Base-by-base conservation (phyloP, 1,284 basidiomycete species). In the Moesziomyces aphidis region DNA sequence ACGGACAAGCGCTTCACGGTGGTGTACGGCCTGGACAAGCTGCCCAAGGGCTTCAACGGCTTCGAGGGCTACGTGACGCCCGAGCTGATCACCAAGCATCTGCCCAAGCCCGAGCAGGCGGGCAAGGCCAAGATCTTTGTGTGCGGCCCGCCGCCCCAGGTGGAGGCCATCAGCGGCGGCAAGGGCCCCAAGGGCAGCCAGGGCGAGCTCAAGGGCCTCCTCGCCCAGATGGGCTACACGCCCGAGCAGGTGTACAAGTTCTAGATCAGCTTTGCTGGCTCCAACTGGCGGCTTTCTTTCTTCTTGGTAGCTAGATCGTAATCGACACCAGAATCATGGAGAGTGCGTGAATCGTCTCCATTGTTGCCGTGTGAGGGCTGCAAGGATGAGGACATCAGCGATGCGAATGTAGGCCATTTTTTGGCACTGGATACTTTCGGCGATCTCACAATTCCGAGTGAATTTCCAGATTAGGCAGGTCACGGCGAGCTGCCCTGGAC, bases 81-180 rank as follows among this genome's bases (percentile, higher is more conserved):
- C 57, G 90, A 92, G 36, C 82, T 94, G 51, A 87, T 97, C 77
- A 89, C 90, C 86, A 87, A 92, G 80, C 87, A 94, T 85, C 88
- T 95, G 52, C 89, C 90, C 42, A 62, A 70, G 23, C 86, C 94
- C 19, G 88, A 87, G 11, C 85, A 90, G 50, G 90, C 89, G 6
- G 89, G 92, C 67, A 95, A 94, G 86, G 88, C 93, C 81, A 95
- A 94, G 87, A 87, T 96, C 56, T 94, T 95, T 84, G 87, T 97
- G 36, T 97, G 95, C 83, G 94, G 92, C 22, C 78, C 81, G 34
- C 78, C 78, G 34, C 74, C 77, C 24, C 80, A 79, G 69, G 74
- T 82, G 21, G 78, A 80, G 64, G 81, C 81, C 22, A 71, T 84
- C 51, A 75, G 67, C 53, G 82, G 82, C 50, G 74, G 73, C 6